Percentiles rank a stretch among this genome's conserved stretches.
These are phyloP conservation scores for Rosa lucieae DNA, from an alignment of 306 rosid species.

Conservation along the genomic window DNA sequence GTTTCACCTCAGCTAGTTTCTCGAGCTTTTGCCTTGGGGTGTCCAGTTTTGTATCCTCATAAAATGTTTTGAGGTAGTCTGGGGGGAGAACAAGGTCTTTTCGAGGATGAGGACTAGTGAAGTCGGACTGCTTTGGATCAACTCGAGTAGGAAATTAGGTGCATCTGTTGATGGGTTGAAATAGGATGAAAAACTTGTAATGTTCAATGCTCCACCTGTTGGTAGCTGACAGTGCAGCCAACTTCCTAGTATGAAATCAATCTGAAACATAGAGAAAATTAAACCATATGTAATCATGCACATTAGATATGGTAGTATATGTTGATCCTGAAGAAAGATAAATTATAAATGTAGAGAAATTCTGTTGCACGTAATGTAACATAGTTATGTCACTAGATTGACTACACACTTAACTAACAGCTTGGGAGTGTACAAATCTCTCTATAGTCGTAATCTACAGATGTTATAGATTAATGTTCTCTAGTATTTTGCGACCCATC, in stretches of 20 bases:
- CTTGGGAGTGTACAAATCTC: too few relatives aligned
- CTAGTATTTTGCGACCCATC: too few relatives aligned
- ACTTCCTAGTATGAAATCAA: slow-evolving; percentile 78
- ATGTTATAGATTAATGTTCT: too few relatives aligned
- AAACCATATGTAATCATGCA: background rate
- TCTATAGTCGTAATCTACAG: too few relatives aligned
- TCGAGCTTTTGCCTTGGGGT: slow-evolving; percentile 45
- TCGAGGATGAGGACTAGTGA: slow-evolving; percentile 57
- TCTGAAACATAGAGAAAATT: slow-evolving; percentile 34
- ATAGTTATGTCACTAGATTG: too few relatives aligned
- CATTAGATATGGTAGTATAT: background rate
- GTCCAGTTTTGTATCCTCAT: slow-evolving; percentile 70
- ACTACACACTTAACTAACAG: too few relatives aligned
- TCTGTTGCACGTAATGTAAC: too few relatives aligned
- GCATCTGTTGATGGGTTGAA: slow-evolving; percentile 63
- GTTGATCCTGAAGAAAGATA: too few relatives aligned
- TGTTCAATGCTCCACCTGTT: slow-evolving; percentile 73
- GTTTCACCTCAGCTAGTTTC: slow-evolving; percentile 56
- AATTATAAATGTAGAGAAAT: too few relatives aligned
- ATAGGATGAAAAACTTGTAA: slow-evolving; percentile 72
- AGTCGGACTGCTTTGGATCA: slow-evolving; percentile 70
- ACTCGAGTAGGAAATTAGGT: slow-evolving; percentile 74
- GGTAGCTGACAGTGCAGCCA: slow-evolving; percentile 77
- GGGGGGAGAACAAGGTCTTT: slow-evolving; percentile 66
- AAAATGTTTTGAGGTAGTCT: slow-evolving; percentile 68